Base-by-base conservation (phyloP, 2,329 filamentous ascomycete species). In the Sporothrix euskadiensis region DNA sequence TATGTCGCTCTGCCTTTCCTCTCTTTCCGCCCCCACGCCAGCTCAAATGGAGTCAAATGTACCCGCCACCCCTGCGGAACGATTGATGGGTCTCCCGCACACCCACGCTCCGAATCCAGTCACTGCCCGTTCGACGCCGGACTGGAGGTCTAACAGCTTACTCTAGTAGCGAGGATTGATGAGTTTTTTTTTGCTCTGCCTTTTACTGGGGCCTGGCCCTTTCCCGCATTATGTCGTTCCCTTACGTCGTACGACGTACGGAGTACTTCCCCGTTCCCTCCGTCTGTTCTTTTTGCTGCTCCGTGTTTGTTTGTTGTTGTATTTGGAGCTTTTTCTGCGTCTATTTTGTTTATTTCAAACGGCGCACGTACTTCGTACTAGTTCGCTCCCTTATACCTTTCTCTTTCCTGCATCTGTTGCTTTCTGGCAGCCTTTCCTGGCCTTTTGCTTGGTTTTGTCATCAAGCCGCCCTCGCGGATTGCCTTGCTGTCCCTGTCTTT, bases 1-100 rank as follows among this genome's bases (percentile, higher is more conserved):
- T 66, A 47, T 30, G 26, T 26, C 22, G 6, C n/a, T 56, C 22
- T 49, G 35, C 22, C 10, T 30, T 52, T 6, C 30, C 14, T 16
- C 14, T 22, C 30, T 22, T 26, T 19, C 6, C 16, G 10, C 4
- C 26, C 30, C 39, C 47, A 56, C 49, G 22, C 71, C 61, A 12
- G 54, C 69, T 14, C 32, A 26, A 26, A 26, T 26, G 26, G 26
- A 26, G 26, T 61, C 54, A 26, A 26, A 26, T 54, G 61, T 65
- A 47, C 54, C 54, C 69, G 69, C 69, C 69, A 69, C 66, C 22
- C 44, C 61, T 69, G 47, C 47, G 47, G 68, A 57, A 57, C 49
- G 68, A 70, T 57, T 49, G 19, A 57, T 57, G 52, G 68, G 35
- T 56, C 68, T 70, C 32, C 52, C 32, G 32, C n/a, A 32, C 44